phyloP scores from a whole-genome alignment of 495 filamentous ascomycete genomes.

The Penicillium riverlandense region DNA sequence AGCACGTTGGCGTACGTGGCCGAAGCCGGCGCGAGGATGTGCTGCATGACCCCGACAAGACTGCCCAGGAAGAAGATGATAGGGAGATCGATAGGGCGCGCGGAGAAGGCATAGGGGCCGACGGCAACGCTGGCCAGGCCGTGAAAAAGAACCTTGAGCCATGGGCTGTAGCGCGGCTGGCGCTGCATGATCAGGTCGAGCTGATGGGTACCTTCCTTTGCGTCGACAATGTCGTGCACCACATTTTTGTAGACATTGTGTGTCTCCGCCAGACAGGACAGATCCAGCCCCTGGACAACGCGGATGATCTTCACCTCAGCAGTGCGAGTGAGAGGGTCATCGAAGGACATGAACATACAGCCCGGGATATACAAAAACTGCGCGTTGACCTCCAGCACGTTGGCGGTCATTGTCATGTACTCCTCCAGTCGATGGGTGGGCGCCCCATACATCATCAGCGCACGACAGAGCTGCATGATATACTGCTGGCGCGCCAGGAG shows the following conservation, averaged over 20 bases:
- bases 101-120: conserved; percentile 81
- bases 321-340: conserved; percentile 77
- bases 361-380: conserved; percentile 88
- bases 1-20: conserved; percentile 76
- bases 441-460: conserved; percentile 75
- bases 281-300: conserved; percentile 64
- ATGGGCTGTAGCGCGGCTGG: conserved; percentile 43
- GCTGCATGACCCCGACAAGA: conserved; percentile 71
- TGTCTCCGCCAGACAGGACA: conserved; percentile 72
- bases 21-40: conserved; percentile 67
- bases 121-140: conserved; percentile 73
- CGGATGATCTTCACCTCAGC: conserved; percentile 84
- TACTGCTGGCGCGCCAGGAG: conserved; percentile 72
- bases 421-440: conserved; percentile 70
- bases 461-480: conserved; percentile 77
- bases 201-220: conserved; percentile 65
- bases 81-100: conserved; percentile 76
- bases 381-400: conserved; percentile 76
- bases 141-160: conserved; percentile 65
- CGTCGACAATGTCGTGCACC: conserved; percentile 73
- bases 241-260: conserved; percentile 89
- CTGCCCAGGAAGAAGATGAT: conserved; percentile 79
- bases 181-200: conserved; percentile 57
- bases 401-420: conserved; percentile 82
- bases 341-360: conserved; percentile 91